Conservation (phyloP, 2,329 filamentous ascomycete species). For the Colletotrichum graminicola region DNA sequence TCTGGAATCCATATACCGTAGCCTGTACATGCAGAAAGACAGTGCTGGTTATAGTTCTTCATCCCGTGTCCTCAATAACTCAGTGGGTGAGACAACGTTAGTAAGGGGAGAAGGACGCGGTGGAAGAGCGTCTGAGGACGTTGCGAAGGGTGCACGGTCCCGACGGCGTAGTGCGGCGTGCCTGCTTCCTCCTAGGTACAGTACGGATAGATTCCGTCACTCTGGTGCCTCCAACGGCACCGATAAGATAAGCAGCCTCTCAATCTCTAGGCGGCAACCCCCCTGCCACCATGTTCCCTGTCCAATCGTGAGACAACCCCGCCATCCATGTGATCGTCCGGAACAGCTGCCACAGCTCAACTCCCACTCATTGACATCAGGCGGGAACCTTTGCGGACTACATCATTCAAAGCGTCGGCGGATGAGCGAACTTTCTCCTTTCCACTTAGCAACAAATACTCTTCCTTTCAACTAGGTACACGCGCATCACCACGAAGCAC, state of each 20-base stretch:
- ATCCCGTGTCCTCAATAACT: neutral
- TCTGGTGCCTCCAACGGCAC: neutral
- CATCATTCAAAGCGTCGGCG: conserved; percentile 31
- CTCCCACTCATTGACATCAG: conserved; percentile 39
- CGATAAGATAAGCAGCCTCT: conserved; percentile 42
- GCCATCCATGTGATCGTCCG: conserved; percentile 44
- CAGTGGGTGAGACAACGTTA: conserved; percentile 12
- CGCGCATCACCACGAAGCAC: conserved; percentile 15
- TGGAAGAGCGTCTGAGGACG: no score
- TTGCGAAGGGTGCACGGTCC: no score
- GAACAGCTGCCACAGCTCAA: conserved; percentile 41
- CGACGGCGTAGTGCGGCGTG: no score
- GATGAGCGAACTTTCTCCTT: conserved; percentile 3
- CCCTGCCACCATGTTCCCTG: conserved; percentile 37
- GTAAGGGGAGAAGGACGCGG: neutral
- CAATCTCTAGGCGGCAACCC: conserved; percentile 23
- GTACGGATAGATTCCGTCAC: no score
- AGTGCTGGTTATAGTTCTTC: neutral
- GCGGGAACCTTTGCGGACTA: conserved; percentile 36
- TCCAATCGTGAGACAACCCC: conserved; percentile 44
- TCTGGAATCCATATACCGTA: neutral
- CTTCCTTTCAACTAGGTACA: neutral
- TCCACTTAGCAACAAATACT: conserved; percentile 9
- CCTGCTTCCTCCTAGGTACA: no score
- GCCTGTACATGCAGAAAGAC: neutral